Evolutionary conservation across 306 rosid species (phyloP), one percentile per base, ranked within the genome.

Genomic region (Trifolium repens): DNA sequence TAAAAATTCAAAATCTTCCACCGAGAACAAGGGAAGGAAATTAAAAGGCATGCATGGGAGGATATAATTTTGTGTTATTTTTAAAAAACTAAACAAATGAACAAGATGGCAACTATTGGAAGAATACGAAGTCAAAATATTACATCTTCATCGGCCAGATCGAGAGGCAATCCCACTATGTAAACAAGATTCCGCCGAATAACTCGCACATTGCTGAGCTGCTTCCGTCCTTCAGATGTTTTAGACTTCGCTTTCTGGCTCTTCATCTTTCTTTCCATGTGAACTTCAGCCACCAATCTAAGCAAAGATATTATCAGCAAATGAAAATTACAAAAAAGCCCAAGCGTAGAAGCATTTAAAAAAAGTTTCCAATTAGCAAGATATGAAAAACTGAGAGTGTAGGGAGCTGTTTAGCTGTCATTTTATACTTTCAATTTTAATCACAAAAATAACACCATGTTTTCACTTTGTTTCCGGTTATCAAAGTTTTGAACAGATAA

Each of bases 171-270:
- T 55, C 99, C 99, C 69, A 96, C 96, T 81, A 96, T 89, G 86
- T 96, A 96, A 58, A 96, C 99, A 77, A 96, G 99, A 82, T 92
- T 90, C 89, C 98, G 79, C 85, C 92, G 96, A 87, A 92, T 85
- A 78, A 96, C 99, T 72, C 99, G 96, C 71, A 96, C 99, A 66
- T 91, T 90, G 79, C 89, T 87, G 75, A 96, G 98, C 84, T 92
- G 98, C 88, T 96, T 96, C 76, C 97, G 87, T 22, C 96, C 99
- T 30, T 96, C 99, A 77, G 91, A 76, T 26, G 92, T 84, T 82
- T 96, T 96, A 10, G 85, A 73, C 78, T 96, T 96, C 10, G 89
- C 76, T 81, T 92, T 92, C 81, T 90, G 99, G 72, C 85, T 88
- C 79, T 90, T 96, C 73, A 82, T 81, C 84, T 89, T 94, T 81